phyloP scores from a whole-genome alignment of 441 rosid species.

The Euphorbia celastroides region DNA sequence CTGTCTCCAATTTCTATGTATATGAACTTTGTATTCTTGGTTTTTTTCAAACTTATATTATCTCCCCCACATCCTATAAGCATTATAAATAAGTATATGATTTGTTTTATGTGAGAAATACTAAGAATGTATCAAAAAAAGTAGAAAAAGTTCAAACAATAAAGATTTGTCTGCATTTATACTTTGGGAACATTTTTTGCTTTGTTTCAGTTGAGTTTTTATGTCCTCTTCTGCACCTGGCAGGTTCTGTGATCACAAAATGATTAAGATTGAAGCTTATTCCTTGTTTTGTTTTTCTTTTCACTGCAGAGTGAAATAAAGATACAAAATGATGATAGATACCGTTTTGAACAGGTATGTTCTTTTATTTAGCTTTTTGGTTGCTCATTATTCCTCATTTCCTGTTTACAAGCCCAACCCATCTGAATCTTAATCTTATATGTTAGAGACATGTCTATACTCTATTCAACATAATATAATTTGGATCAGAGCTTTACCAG shows the following conservation, averaged over 20 bases:
- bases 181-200: background rate
- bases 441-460: background rate
- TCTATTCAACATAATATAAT: background rate
- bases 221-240: background rate
- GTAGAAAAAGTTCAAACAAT: too few species aligned
- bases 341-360: conserved; percentile 88
- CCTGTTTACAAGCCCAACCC: background rate
- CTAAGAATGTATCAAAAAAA: too few species aligned
- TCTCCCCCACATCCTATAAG: background rate
- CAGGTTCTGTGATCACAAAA: background rate
- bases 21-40: too few species aligned
- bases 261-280: background rate
- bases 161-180: background rate
- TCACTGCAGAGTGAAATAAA: conserved; percentile 74
- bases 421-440: background rate
- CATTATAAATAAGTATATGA: background rate
- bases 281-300: conserved; percentile 3
- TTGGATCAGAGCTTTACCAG: background rate
- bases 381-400: background rate
- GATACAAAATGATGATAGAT: conserved; percentile 65
- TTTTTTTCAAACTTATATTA: too few species aligned
- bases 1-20: background rate
- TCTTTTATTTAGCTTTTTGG: conserved; percentile 14
- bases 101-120: too few species aligned
- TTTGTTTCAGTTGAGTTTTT: conserved; percentile 1